Conservation (phyloP, 176 grass and related monocot species). For the Leersia perrieri region DNA sequence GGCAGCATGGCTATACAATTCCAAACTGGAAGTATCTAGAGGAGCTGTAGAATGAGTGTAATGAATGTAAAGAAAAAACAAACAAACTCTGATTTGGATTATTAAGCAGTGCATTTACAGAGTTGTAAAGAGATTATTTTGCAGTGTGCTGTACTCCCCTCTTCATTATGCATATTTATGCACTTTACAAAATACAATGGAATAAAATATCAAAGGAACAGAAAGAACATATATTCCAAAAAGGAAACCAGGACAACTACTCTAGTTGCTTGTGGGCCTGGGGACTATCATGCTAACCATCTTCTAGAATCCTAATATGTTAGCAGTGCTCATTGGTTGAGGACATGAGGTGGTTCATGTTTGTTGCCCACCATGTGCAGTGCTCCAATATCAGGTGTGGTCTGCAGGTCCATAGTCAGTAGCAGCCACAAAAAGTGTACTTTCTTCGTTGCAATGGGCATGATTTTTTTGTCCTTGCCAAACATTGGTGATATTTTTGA, state of each 20-base stretch:
- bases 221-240: background rate
- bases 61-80: background rate
- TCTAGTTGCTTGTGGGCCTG: slow-evolving; percentile 13
- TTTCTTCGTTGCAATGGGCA: slow-evolving; percentile 20
- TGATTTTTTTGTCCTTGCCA: slow-evolving; percentile 25
- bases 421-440: slow-evolving; percentile 9
- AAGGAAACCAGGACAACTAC: background rate
- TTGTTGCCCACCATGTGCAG: slow-evolving; percentile 26
- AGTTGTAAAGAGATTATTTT: slow-evolving; percentile 16
- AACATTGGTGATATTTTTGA: slow-evolving; percentile 9
- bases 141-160: background rate
- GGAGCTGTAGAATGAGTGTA: background rate
- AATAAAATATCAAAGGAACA: background rate
- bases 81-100: background rate
- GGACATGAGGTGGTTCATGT: background rate
- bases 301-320: slow-evolving; percentile 27
- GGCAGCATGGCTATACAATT: background rate
- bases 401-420: background rate
- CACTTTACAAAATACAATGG: background rate
- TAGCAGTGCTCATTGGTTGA: background rate
- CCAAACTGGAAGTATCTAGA: background rate
- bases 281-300: slow-evolving; percentile 15
- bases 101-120: slow-evolving; percentile 12
- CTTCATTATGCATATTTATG: background rate
- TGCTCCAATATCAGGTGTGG: slow-evolving; percentile 25